phyloP scores from a whole-genome alignment of 352 stramenopile genomes.

The Globisporangium irregulare region DNA sequence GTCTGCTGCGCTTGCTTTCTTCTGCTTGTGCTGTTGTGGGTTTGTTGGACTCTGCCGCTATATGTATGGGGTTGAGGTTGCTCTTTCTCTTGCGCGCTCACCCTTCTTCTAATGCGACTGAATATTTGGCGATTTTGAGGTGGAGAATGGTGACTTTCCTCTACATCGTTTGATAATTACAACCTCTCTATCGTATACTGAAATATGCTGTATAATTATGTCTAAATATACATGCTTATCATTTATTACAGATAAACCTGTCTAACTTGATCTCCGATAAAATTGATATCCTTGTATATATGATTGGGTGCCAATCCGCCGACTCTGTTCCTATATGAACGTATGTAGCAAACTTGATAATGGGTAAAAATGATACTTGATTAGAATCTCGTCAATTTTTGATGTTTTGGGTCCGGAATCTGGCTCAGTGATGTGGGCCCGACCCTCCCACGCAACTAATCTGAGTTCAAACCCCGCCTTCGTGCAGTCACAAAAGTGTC shows the following conservation, averaged over 20 bases:
- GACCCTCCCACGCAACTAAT: conserved; percentile 3
- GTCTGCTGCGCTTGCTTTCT: not conserved
- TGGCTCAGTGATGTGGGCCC: not conserved
- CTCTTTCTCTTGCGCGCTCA: not conserved
- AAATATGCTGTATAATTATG: no score
- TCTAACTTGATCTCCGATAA: conserved; percentile 1
- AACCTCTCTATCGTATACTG: no score
- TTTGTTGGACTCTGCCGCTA: not conserved
- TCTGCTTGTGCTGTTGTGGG: not conserved
- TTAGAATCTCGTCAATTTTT: not conserved
- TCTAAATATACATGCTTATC: no score
- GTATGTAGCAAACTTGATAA: conserved; percentile 3
- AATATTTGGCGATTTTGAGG: not conserved
- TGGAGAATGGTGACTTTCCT: no score
- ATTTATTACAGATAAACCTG: not conserved
- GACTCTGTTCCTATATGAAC: conserved; percentile 2
- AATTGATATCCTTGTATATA: conserved; percentile 2
- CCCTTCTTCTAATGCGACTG: not conserved
- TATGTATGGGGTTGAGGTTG: not conserved
- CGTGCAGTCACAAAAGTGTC: conserved; percentile 8
- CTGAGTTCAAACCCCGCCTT: conserved; percentile 1
- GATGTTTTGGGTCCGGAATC: not conserved
- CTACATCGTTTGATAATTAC: no score
- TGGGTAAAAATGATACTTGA: conserved; percentile 2
- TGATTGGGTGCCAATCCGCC: not conserved